These are phyloP conservation scores for Mortierella sp. DNA, from an alignment of 371 early-diverging fungal species.

Conservation along the genomic window DNA sequence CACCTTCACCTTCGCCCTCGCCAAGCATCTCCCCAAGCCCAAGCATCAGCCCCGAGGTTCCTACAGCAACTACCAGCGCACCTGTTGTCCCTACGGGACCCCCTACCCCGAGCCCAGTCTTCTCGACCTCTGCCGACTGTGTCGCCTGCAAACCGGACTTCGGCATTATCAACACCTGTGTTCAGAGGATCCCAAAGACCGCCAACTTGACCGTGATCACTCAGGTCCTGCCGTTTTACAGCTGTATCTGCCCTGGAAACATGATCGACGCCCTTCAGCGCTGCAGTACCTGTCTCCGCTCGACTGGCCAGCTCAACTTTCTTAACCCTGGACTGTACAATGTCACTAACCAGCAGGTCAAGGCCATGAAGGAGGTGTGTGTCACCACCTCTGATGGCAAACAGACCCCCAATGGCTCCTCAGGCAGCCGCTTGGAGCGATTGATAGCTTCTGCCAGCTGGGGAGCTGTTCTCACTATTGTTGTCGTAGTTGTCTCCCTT, in stretches of 20 bases:
- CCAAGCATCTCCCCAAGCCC: neutral
- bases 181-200: slow-evolving; percentile 11
- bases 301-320: slow-evolving; percentile 25
- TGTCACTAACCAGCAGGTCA: slow-evolving; percentile 28
- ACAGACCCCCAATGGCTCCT: slow-evolving; percentile 18
- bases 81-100: slow-evolving; percentile 10
- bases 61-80: slow-evolving; percentile 4
- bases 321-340: slow-evolving; percentile 27
- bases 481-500: slow-evolving; percentile 8
- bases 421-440: slow-evolving; percentile 9
- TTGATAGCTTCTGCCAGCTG: slow-evolving; percentile 12
- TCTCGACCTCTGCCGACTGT: slow-evolving; percentile 33
- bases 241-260: slow-evolving; percentile 30
- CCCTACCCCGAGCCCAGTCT: slow-evolving; percentile 26
- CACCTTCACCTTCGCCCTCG: neutral
- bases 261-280: slow-evolving; percentile 20
- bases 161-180: slow-evolving; percentile 10
- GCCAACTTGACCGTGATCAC: slow-evolving; percentile 39
- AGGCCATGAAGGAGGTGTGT: slow-evolving; percentile 38
- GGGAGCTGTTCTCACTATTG: slow-evolving; percentile 6
- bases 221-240: slow-evolving; percentile 40
- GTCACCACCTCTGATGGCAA: slow-evolving; percentile 17
- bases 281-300: slow-evolving; percentile 33
- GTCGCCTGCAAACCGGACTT: slow-evolving; percentile 22
- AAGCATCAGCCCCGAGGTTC: neutral